A percentile compares a stretch with the other conserved stretches of the same genome.
phyloP scores from a whole-genome alignment of 2,329 filamentous ascomycete species.

The Botryosphaeria dothidea region DNA sequence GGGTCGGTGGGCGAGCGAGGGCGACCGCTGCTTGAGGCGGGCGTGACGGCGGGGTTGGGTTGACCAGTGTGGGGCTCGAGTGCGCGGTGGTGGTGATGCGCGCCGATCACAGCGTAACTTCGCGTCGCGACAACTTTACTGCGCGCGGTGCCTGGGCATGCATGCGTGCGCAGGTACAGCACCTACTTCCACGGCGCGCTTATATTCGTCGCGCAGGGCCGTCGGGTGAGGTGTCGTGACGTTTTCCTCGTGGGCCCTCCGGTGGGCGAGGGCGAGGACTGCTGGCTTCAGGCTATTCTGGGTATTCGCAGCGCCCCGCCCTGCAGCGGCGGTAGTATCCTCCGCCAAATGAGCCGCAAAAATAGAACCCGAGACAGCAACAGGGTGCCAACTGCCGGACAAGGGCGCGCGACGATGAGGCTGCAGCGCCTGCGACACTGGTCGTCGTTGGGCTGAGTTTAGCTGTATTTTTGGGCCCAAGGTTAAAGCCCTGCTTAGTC shows the following conservation, averaged over 20 bases:
- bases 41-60: slow-evolving; percentile 11
- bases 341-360: slow-evolving; percentile 7
- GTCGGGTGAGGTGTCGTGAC: slow-evolving; percentile 10
- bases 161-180: neutral
- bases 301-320: slow-evolving; percentile 6
- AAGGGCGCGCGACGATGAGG: neutral
- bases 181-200: neutral
- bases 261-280: slow-evolving; percentile 4
- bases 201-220: neutral
- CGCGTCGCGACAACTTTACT: slow-evolving; percentile 11
- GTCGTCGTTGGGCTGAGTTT: slow-evolving; percentile 4
- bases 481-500: slow-evolving; percentile 14
- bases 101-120: slow-evolving; percentile 17
- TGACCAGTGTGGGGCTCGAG: slow-evolving; percentile 2
- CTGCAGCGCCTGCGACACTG: slow-evolving; percentile 10
- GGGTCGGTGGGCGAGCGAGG: slow-evolving; percentile 1
- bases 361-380: slow-evolving; percentile 13
- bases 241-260: neutral
- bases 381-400: slow-evolving; percentile 9
- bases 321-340: slow-evolving; percentile 8
- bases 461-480: slow-evolving; percentile 10
- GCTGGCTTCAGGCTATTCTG: slow-evolving; percentile 12
- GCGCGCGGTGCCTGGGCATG: neutral
- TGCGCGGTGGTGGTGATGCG: slow-evolving; percentile 5
- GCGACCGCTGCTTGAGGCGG: neutral